Conservation (phyloP, 2,329 filamentous ascomycete species). For the Scytalidium sp. region DNA sequence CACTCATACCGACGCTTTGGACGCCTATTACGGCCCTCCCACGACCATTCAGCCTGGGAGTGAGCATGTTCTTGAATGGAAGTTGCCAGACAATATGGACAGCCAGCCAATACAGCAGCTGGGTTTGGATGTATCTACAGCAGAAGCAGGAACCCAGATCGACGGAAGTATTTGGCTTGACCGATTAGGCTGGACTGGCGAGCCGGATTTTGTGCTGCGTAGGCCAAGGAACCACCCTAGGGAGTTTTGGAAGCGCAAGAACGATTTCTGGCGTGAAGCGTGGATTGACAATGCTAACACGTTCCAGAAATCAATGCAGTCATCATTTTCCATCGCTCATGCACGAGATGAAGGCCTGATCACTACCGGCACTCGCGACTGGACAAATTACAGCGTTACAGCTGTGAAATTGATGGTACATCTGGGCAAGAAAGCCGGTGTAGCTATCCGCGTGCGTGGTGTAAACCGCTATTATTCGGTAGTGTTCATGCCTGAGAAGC, state of each 20-base stretch:
- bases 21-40: conserved; percentile 2
- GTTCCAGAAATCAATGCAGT: conserved; percentile 16
- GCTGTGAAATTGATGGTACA: conserved; percentile 21
- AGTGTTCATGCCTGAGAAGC: too few species aligned
- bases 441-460: too few species aligned
- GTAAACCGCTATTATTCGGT: too few species aligned
- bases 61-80: conserved; percentile 14
- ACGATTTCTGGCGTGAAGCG: conserved; percentile 24
- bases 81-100: conserved; percentile 17
- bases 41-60: conserved; percentile 7
- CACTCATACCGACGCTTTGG: conserved; percentile 7
- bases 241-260: too few species aligned
- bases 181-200: conserved; percentile 8
- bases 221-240: too few species aligned
- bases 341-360: conserved; percentile 29
- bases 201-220: conserved; percentile 11
- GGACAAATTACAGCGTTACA: conserved; percentile 24
- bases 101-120: conserved; percentile 24
- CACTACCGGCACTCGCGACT: conserved; percentile 30
- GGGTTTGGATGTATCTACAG: conserved; percentile 15
- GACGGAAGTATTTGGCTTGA: not conserved
- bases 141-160: not conserved
- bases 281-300: conserved; percentile 25
- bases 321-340: conserved; percentile 21
- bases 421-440: conserved; percentile 15